phyloP scores from a whole-genome alignment of 192 early-diverging fungal genomes.

The Obelidium mucronatum region DNA sequence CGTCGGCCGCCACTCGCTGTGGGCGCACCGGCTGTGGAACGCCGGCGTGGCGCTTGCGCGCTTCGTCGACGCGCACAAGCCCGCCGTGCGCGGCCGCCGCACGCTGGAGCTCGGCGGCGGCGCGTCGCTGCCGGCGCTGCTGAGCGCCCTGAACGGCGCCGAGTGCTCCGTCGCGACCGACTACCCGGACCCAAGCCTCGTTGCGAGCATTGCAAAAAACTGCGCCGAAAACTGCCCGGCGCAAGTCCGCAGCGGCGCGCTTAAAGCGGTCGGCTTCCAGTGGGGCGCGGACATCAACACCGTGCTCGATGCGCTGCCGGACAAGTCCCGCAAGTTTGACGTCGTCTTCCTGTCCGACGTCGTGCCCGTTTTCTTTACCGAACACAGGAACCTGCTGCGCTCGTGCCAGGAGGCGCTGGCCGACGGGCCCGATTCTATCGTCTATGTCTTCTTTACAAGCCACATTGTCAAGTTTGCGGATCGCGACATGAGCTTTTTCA shows the following conservation, averaged over 20 bases:
- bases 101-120: constrained; percentile 88
- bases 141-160: constrained; percentile 77
- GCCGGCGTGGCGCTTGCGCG: constrained; percentile 82
- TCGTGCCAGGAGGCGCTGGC: constrained; percentile 70
- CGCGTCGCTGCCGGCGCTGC: constrained; percentile 80
- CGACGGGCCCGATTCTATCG: constrained; percentile 38
- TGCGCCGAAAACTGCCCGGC: constrained; percentile 58
- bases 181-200: constrained; percentile 78
- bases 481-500: constrained; percentile 84
- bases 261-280: constrained; percentile 54
- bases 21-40: constrained; percentile 93
- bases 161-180: constrained; percentile 71
- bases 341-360: constrained; percentile 83
- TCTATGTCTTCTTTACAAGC: constrained; percentile 81
- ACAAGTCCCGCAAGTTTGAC: constrained; percentile 62
- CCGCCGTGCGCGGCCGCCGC: constrained; percentile 61
- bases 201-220: constrained; percentile 80
- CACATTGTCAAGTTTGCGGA: constrained; percentile 83
- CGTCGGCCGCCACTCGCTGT: constrained; percentile 57
- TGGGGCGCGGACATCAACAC: constrained; percentile 70
- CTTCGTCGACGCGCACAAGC: constrained; percentile 76
- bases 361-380: constrained; percentile 84
- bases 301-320: constrained; percentile 41
- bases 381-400: constrained; percentile 79
- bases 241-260: constrained; percentile 14